Evolutionary conservation across 1,284 basidiomycete species (phyloP), one percentile per base, ranked within the genome.

Genomic region (Ganoderma lingzhi): DNA sequence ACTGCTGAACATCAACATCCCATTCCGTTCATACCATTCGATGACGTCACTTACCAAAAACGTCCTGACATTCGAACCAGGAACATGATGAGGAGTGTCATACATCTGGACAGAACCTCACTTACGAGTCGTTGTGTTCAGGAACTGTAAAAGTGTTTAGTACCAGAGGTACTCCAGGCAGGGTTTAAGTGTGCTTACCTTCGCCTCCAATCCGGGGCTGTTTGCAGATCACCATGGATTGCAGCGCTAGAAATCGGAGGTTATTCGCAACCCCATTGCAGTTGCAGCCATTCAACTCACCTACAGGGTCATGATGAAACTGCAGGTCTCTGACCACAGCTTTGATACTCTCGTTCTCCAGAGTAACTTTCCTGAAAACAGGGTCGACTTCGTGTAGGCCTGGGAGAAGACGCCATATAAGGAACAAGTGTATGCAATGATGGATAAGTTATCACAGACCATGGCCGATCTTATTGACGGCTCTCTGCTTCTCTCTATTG

Each of bases 221-320:
- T 80, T 97, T 97, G 76, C 91, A 94, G 67, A 97, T 97, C 30
- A 98, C 86, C 97, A 99, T 99, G 19, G 93, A 95, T 80, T 99
- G 97, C 64, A 99, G 83, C 5, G 96, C 96, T 90, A 76, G 12
- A 30, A 30, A 28, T 6, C 23, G 37, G 28, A 6, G 14, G 35
- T 23, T 35, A 30, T 28, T 42, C 42, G 53, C 15, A 30, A 56
- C 9, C 30, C 41, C n/a, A 6, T n/a, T 1, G 39, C 8, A 3
- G 28, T 15, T 48, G 56, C 17, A 5, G 1, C 2, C 12, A 19
- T 17, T 3, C 0, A 19, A 70, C 84, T 71, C 66, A 93, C 94
- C 94, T 32, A 92, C 87, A 14, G 96, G 96, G 80, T 96, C 91
- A 71, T 85, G 85, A 78, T 97, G 95, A 76, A 93, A 94, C 63